Evolutionary conservation across 495 filamentous ascomycete genomes (phyloP).

Genomic region (Tuber borchii): DNA sequence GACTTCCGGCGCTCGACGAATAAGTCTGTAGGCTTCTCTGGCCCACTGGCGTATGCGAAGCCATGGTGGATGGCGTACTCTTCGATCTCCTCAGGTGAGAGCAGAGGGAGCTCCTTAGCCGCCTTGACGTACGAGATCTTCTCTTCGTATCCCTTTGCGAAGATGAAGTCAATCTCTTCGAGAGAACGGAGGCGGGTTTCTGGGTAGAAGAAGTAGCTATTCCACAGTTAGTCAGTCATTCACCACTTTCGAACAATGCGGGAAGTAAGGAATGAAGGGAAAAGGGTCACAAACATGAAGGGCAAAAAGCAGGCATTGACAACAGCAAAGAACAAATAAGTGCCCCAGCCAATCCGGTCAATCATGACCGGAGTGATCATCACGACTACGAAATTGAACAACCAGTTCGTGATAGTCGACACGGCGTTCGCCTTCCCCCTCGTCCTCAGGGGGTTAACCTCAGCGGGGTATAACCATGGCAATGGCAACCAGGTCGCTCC

Average conservation of each 20-base stretch:
- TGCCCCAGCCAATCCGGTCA: conserved; percentile 61
- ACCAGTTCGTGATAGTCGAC: conserved; percentile 70
- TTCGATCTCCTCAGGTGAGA: conserved; percentile 60
- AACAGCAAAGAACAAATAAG: conserved; percentile 70
- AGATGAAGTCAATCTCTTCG: conserved; percentile 76
- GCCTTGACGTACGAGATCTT: conserved; percentile 69
- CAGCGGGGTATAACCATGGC: conserved; percentile 61
- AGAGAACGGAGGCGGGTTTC: conserved; percentile 58
- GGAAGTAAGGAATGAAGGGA: background rate
- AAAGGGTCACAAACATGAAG: conserved; percentile 53
- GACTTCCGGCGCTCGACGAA: background rate
- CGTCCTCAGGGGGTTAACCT: conserved; percentile 69
- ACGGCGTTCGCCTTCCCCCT: conserved; percentile 69
- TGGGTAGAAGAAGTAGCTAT: conserved; percentile 55
- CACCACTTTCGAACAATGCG: background rate
- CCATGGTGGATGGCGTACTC: conserved; percentile 57
- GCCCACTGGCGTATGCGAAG: conserved; percentile 44
- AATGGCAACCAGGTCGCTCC: conserved; percentile 69
- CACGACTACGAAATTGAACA: conserved; percentile 74
- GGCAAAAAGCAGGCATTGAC: conserved; percentile 67
- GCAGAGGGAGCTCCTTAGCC: conserved; percentile 60
- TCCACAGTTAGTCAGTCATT: conserved; percentile 35
- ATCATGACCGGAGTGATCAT: conserved; percentile 77
- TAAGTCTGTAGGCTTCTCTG: conserved; percentile 9
- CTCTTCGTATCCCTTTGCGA: conserved; percentile 69